These are phyloP conservation scores for Neonectria magnoliae DNA, from an alignment of 2,329 filamentous ascomycete species.

Conservation along the genomic window DNA sequence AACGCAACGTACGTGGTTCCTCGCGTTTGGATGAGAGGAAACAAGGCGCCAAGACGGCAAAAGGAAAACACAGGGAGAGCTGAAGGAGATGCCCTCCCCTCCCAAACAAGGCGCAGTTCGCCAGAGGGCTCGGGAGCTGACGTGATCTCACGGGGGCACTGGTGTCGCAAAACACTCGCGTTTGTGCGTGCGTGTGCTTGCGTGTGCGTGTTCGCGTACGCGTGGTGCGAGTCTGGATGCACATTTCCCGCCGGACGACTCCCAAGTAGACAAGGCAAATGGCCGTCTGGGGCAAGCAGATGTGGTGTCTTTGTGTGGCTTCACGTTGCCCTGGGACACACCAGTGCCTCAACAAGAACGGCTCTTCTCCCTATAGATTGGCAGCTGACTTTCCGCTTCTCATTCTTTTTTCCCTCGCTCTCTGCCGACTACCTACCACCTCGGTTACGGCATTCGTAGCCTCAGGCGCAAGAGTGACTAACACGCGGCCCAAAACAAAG, in stretches of 20 bases:
- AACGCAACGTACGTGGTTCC: conserved; percentile 34
- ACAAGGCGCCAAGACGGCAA: conserved; percentile 17
- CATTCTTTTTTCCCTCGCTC: neutral
- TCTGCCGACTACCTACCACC: neutral
- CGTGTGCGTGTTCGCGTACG: neutral
- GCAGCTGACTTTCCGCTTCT: neutral
- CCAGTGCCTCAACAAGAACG: neutral
- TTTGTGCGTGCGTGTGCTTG: conserved; percentile 1
- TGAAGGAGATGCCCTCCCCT: neutral
- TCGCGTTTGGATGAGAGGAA: conserved; percentile 12
- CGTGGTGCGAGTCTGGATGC: neutral
- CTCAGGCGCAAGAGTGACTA: neutral
- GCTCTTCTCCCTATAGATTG: neutral
- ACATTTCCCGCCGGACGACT: neutral
- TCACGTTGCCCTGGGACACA: conserved; percentile 6
- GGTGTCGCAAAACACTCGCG: conserved; percentile 10
- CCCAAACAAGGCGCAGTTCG: conserved; percentile 16
- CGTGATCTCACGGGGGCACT: conserved; percentile 15
- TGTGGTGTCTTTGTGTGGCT: conserved; percentile 24
- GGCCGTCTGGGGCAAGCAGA: conserved; percentile 24
- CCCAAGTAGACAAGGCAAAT: conserved; percentile 18
- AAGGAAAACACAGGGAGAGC: neutral
- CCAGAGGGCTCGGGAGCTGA: conserved; percentile 14
- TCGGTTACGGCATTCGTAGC: neutral
- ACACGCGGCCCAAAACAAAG: neutral